Base-by-base conservation (phyloP, 2,329 filamentous ascomycete species). In the Colletotrichum theobromicola region DNA sequence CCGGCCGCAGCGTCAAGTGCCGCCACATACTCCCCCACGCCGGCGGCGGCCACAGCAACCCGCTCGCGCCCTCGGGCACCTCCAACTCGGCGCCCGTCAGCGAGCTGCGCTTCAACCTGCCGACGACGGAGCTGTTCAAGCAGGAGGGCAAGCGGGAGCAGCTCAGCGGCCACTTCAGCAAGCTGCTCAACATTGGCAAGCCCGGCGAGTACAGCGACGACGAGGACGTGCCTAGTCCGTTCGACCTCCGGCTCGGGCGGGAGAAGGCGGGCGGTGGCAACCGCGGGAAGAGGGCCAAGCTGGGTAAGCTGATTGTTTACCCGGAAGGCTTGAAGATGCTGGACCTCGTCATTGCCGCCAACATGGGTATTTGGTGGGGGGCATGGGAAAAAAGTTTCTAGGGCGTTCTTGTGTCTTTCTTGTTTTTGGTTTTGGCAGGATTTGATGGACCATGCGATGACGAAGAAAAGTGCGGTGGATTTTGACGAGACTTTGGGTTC, bases 271-370 rank as follows among this genome's bases (percentile, higher is more conserved):
- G 96, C 2, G 96, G 96, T 26, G 96, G 96, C 0, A 93, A 94
- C 80, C 90, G 93, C 58, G 96, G 96, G 0, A 95, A 94, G 82
- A 91, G 94, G 79, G 96, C 95, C 5, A 99, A 99, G 86, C 86
- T 99, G 79, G 97, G 96, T 1, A 99, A 98, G 84, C 86, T 99
- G 66, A 95, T 98, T 66, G 90, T 99, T 46, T 91, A 95, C 78
- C 92, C 96, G 70, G 96, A 98, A 79, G 97, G 97, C 0, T 85
- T 98, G 77, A 98, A 98, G 87, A 98, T 99, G 96, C 84, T 98
- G 79, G 97, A 99, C 87, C 83, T 99, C 73, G 88, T 98, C 1
- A 95, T 99, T 24, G 95, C 96, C 5, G 94, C 95, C 13, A 98
- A 98, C 81, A 91, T 99, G 85, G 95, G 94, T 2, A 87, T 98